Conservation (phyloP, 139 green algal genomes). For the Closterium sp. region DNA sequence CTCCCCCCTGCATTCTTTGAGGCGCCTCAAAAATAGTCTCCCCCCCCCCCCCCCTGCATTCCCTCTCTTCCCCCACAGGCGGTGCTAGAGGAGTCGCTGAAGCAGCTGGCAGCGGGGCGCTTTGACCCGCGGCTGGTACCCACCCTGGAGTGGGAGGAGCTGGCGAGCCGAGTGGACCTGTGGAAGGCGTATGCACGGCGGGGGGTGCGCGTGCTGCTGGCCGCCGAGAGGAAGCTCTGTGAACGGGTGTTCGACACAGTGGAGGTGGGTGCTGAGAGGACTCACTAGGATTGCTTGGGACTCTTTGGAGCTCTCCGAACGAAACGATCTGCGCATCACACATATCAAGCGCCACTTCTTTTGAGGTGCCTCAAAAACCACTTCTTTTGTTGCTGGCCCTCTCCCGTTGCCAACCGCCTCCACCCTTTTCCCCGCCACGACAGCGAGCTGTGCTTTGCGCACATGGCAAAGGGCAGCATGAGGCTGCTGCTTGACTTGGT, state of each 20-base stretch:
- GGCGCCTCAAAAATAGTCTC: no score
- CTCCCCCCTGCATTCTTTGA: background rate
- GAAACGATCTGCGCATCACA: no score
- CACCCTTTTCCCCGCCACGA: background rate
- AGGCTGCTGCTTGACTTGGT: no score
- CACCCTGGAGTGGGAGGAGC: constrained; percentile 1
- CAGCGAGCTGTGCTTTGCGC: background rate
- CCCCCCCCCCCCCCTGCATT: no score
- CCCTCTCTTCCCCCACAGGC: no score
- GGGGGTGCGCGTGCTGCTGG: constrained; percentile 30
- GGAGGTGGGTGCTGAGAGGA: constrained; percentile 13
- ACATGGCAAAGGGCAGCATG: no score
- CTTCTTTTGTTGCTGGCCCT: background rate
- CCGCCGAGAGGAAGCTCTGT: constrained; percentile 15
- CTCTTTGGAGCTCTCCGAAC: no score
- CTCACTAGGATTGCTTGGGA: no score
- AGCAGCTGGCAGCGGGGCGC: background rate
- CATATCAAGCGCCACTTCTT: no score
- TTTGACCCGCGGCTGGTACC: background rate
- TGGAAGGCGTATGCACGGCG: background rate
- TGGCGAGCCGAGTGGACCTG: constrained; percentile 10
- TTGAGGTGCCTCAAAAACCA: no score
- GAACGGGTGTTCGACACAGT: constrained; percentile 14
- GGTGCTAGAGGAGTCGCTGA: background rate
- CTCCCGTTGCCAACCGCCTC: background rate